Evolutionary conservation across 495 filamentous ascomycete species (phyloP), one percentile per base, ranked within the genome.

Genomic region (Baudoinia panamericana): DNA sequence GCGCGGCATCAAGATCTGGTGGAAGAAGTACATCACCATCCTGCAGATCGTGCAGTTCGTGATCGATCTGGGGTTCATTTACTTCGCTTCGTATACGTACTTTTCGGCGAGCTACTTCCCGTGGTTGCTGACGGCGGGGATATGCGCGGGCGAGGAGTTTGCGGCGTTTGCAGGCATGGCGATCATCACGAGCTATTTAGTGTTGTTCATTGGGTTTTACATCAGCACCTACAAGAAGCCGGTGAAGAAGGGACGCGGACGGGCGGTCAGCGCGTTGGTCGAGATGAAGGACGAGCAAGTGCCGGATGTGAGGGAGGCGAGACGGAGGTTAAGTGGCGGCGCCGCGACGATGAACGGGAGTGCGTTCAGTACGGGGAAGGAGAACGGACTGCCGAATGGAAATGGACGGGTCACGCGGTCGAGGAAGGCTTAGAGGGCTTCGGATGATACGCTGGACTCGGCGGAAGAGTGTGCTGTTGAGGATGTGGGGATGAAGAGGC

Each of bases 171-270:
- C 87, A 37, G 90, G 90, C 52, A 88, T 94, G 41, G 84, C 69
- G 43, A 92, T 94, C 56, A 65, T 97, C 53, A 82, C 70, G 65
- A 90, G 82, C 30, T 97, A 97, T 72, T 76, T 97, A 41, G 68
- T 95, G 48, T 82, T 97, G 42, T 97, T 97, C 75, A 93, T 97
- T 68, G 85, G 80, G 36, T 97, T 97, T 80, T 97, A 97, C 73
- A 68, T 92, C 48, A 84, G 84, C 34, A 97, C 90, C 40, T 97
- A 97, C 69, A 85, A 82, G 64, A 93, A 92, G 74, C 67, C 51
- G 23, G 49, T 55, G 13, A 43, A 43, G 23, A 63, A 62, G 54
- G 53, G 57, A 18, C 39, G 62, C 15, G 46, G 56, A 20, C 41
- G 62, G 30, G 56, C 60, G 19, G 61, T 51, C 3, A 56, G 53